phyloP scores from a whole-genome alignment of 2,329 filamentous ascomycete species.

The Davidsoniella eucalypti region DNA sequence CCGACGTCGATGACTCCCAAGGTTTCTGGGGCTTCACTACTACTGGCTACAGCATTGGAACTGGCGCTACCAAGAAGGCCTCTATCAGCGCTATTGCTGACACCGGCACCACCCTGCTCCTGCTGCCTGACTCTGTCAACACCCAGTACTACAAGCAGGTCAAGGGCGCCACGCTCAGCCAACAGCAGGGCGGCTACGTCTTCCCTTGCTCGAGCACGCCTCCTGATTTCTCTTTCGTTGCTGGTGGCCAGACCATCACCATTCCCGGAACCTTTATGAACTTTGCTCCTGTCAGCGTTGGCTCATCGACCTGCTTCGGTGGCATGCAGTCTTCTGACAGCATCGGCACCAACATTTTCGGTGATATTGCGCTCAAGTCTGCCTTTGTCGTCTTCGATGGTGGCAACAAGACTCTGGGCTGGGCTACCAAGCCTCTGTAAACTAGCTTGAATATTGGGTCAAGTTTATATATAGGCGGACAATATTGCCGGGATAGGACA shows the following conservation, averaged over 20 bases:
- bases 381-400: constrained; percentile 42
- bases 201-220: constrained; percentile 30
- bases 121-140: constrained; percentile 37
- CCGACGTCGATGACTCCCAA: constrained; percentile 33
- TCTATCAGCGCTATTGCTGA: constrained; percentile 37
- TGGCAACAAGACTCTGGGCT: constrained; percentile 35
- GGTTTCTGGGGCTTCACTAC: constrained; percentile 47
- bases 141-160: constrained; percentile 33
- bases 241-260: constrained; percentile 42
- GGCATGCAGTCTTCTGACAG: constrained; percentile 42
- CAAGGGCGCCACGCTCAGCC: constrained; percentile 24
- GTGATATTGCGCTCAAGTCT: constrained; percentile 45
- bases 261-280: constrained; percentile 36
- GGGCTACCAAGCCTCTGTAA: constrained; percentile 7
- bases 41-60: constrained; percentile 15
- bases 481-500: too few relatives aligned
- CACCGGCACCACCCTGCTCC: constrained; percentile 46
- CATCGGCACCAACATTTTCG: constrained; percentile 37
- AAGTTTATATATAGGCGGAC: neutral
- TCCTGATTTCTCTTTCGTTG: constrained; percentile 35
- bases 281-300: constrained; percentile 29
- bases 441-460: neutral
- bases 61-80: neutral
- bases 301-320: constrained; percentile 45
- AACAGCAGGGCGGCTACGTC: constrained; percentile 26